These are phyloP conservation scores for Dothidotthia symphoricarpi DNA, from an alignment of 2,329 filamentous ascomycete genomes.

Conservation along the genomic window DNA sequence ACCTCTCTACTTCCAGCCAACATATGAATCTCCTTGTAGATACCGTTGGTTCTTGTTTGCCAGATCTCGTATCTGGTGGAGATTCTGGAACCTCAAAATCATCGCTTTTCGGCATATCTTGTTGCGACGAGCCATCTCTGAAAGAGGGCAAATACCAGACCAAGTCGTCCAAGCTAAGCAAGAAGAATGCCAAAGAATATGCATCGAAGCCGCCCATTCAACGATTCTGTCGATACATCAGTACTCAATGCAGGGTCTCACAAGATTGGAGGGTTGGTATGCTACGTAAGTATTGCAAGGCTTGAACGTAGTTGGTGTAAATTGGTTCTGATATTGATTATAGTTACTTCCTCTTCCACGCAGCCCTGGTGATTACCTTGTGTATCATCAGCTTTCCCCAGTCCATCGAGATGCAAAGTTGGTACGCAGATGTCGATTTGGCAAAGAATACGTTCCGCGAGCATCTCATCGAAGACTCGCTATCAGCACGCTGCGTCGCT, in stretches of 20 bases:
- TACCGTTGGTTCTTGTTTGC: conserved; percentile 23
- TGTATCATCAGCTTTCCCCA: conserved; percentile 27
- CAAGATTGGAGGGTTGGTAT: conserved; percentile 27
- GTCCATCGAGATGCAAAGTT: conserved; percentile 12
- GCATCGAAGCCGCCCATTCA: conserved; percentile 25
- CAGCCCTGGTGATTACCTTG: conserved; percentile 24
- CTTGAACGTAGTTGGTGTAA: too few species aligned
- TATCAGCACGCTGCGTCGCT: conserved; percentile 26
- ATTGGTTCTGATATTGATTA: not conserved
- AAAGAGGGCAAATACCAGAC: conserved; percentile 21
- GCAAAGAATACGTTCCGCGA: conserved; percentile 23
- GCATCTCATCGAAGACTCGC: conserved; percentile 21
- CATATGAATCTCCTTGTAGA: conserved; percentile 6
- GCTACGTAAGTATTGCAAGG: conserved; percentile 18
- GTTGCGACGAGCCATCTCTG: conserved; percentile 22
- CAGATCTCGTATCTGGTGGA: conserved; percentile 25
- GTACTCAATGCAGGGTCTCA: conserved; percentile 19
- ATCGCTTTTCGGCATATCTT: conserved; percentile 27
- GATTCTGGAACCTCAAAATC: conserved; percentile 29
- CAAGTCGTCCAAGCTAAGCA: conserved; percentile 16
- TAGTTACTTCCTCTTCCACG: conserved; percentile 28
- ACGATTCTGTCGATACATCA: conserved; percentile 25
- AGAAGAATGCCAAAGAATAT: conserved; percentile 24
- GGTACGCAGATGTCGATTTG: conserved; percentile 23
- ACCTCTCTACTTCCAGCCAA: conserved; percentile 19